Evolutionary conservation across 805 yeast species (phyloP).

Genomic region (Hanseniaspora lachancei): DNA sequence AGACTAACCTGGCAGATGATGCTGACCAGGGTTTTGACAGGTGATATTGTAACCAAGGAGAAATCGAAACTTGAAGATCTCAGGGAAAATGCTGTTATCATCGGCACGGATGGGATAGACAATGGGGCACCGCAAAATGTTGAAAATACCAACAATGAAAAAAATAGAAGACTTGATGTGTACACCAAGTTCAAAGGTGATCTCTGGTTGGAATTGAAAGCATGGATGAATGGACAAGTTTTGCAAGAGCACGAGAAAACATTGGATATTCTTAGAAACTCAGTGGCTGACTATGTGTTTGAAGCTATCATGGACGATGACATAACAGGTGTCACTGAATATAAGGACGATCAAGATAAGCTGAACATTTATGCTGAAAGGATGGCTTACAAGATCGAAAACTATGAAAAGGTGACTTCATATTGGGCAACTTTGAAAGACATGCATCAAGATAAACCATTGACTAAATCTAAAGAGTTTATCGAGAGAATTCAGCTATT

Average conservation of each 20-base stretch:
- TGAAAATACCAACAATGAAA: slow-evolving; percentile 36
- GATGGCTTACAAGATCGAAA: slow-evolving; percentile 40
- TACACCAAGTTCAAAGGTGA: slow-evolving; percentile 43
- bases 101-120: slow-evolving; percentile 18
- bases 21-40: slow-evolving; percentile 79
- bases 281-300: slow-evolving; percentile 53
- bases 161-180: not conserved
- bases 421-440: slow-evolving; percentile 70
- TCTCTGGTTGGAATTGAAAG: slow-evolving; percentile 76
- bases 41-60: slow-evolving; percentile 86
- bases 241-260: slow-evolving; percentile 65
- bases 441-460: slow-evolving; percentile 67
- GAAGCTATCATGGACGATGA: slow-evolving; percentile 47
- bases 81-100: slow-evolving; percentile 17
- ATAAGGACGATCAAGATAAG: not conserved
- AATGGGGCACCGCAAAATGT: slow-evolving; percentile 13
- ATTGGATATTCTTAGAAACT: slow-evolving; percentile 52
- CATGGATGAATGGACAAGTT: slow-evolving; percentile 68
- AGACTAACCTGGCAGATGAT: slow-evolving; percentile 93
- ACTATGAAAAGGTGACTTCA: slow-evolving; percentile 53
- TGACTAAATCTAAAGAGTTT: slow-evolving; percentile 51
- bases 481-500: slow-evolving; percentile 52
- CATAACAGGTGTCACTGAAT: slow-evolving; percentile 26
- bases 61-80: slow-evolving; percentile 60
- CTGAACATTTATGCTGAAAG: slow-evolving; percentile 17